Base-by-base conservation (phyloP, 2,329 filamentous ascomycete genomes). In the Plenodomus biglobosus region DNA sequence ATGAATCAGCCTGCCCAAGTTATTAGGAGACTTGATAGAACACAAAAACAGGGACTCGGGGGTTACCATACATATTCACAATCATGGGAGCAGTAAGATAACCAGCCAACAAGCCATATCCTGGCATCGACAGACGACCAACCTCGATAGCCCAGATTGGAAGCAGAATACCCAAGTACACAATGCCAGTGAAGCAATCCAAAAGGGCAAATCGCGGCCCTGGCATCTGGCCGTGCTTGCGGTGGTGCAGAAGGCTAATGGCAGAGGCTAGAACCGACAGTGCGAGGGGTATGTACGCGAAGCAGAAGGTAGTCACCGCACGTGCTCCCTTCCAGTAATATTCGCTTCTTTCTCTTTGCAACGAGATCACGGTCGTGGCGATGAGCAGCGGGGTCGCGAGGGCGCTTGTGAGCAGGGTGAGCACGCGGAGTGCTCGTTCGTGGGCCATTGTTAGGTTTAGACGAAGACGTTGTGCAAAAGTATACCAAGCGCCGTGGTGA, bases 21-120 rank as follows among this genome's bases (percentile, higher is more conserved):
- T 1, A n/a, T 40, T 4, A 42, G 42, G 15, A 46, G 15, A 8
- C n/a, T 27, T n/a, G n/a, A n/a, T n/a, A n/a, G n/a, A n/a, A n/a
- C n/a, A n/a, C n/a, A n/a, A n/a, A n/a, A n/a, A n/a, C n/a, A n/a
- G n/a, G n/a, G n/a, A n/a, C n/a, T n/a, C n/a, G n/a, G n/a, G n/a
- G n/a, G n/a, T n/a, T 16, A 0, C 15, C 53, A 40, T 44, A 59
- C 58, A 61, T 59, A 8, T 61, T 61, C 18, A 59, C 19, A n/a
- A 61, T 55, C 53, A 61, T 57, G 8, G 53, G 53, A 7, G 54
- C 36, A 2, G 58, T 57, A 7, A 52, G 49, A 32, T 61, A 61
- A 15, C 53, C 56, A 13, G 48, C 48, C 30, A 61, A 44, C 5
- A 59, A 18, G 6, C 53, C 52, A 16, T 43, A 49, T 17, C 55